phyloP scores from a whole-genome alignment of 75 land plant species.

The Picea sitchensis region DNA sequence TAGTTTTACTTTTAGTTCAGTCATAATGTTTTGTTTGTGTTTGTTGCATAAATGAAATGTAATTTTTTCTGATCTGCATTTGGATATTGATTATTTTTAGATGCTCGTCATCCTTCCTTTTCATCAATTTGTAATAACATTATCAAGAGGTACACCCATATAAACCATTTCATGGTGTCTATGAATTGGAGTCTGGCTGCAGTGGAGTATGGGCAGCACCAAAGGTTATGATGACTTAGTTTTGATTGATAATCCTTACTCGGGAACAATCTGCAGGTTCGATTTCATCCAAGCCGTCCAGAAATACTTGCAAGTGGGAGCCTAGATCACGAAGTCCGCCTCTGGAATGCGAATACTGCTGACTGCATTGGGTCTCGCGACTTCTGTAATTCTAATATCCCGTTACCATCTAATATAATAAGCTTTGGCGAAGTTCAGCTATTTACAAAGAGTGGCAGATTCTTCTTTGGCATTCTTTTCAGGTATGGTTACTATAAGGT shows the following conservation, averaged over 20 bases:
- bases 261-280: constrained; percentile 45
- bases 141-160: no score
- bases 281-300: constrained; percentile 81
- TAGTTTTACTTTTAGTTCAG: no score
- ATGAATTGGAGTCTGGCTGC: no score
- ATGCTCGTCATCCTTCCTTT: no score
- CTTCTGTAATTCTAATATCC: constrained; percentile 53
- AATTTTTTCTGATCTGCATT: no score
- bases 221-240: neutral
- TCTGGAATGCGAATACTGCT: constrained; percentile 89
- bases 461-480: neutral
- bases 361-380: constrained; percentile 84
- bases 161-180: no score
- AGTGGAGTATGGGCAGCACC: no score
- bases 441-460: no score
- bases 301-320: constrained; percentile 96
- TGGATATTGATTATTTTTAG: no score
- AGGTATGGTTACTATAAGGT: neutral
- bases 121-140: no score
- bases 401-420: neutral
- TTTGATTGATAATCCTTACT: neutral
- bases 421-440: neutral
- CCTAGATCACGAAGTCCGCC: constrained; percentile 90
- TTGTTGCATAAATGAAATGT: no score
- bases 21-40: no score